phyloP scores from a whole-genome alignment of 805 yeast genomes.

The Wickerhamiella brachini region DNA sequence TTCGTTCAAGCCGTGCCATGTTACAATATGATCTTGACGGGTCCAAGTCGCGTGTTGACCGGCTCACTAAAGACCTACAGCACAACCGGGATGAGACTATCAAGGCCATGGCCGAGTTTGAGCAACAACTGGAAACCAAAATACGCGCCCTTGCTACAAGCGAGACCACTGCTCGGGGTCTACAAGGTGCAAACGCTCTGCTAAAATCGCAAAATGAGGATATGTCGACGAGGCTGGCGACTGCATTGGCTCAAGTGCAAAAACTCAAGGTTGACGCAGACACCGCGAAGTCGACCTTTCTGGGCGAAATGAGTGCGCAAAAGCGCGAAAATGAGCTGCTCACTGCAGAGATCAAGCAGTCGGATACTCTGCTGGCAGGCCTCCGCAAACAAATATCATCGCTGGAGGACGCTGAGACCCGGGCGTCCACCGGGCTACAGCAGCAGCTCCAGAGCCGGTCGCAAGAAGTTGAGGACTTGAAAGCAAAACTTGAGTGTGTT shows the following conservation, averaged over 20 bases:
- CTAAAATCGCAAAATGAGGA: constrained; percentile 27
- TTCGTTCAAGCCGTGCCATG: not conserved
- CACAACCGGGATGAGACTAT: constrained; percentile 1
- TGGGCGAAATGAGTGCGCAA: constrained; percentile 46
- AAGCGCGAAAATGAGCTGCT: constrained; percentile 39
- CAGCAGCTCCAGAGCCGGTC: constrained; percentile 5
- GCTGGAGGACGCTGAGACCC: constrained; percentile 9
- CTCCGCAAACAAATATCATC: constrained; percentile 34
- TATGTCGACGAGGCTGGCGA: constrained; percentile 29
- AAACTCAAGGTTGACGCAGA: constrained; percentile 33
- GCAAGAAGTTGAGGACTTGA: not conserved
- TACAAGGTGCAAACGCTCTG: constrained; percentile 22
- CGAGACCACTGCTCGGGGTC: constrained; percentile 23
- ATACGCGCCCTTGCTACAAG: constrained; percentile 20
- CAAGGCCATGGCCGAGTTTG: constrained; percentile 2
- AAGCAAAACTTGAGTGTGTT: constrained; percentile 6
- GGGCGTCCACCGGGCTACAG: not conserved
- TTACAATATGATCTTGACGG: not conserved
- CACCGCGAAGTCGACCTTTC: constrained; percentile 35
- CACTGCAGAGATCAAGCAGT: constrained; percentile 30
- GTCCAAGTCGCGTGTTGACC: not conserved
- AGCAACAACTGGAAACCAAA: not conserved
- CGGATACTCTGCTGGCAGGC: constrained; percentile 25
- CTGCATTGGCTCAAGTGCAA: constrained; percentile 33
- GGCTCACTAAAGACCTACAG: not conserved